Conservation (phyloP, 2,329 filamentous ascomycete genomes). For the Sporothrix sp. region DNA sequence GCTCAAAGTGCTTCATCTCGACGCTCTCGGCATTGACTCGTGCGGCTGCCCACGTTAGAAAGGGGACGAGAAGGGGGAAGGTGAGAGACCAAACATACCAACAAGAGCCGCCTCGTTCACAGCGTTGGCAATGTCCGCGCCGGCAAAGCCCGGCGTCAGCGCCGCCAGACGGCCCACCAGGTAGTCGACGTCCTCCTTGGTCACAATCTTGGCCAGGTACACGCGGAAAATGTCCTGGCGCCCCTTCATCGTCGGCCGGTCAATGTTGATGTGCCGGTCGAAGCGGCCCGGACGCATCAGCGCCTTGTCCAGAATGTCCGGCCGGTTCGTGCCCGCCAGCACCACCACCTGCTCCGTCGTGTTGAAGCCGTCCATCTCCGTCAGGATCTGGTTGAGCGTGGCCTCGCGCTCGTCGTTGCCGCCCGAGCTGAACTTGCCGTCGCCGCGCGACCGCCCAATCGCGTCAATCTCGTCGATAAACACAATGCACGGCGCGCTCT, state of each 20-base stretch:
- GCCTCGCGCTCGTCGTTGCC: constrained; percentile 96
- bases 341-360: constrained; percentile 94
- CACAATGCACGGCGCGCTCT: constrained; percentile 96
- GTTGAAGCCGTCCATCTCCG: constrained; percentile 99
- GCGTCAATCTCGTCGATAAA: constrained; percentile 99
- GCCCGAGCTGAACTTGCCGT: constrained; percentile 61
- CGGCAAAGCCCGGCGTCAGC: constrained; percentile 90
- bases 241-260: constrained; percentile 92
- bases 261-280: constrained; percentile 91
- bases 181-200: constrained; percentile 78
- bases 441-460: constrained; percentile 81
- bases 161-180: constrained; percentile 82
- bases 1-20: constrained; percentile 85
- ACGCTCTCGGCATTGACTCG: constrained; percentile 72
- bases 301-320: constrained; percentile 89
- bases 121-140: constrained; percentile 96
- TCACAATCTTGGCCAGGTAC: constrained; percentile 89
- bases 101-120: constrained; percentile 96
- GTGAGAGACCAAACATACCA: constrained; percentile 47
- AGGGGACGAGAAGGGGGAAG: not conserved
- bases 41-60: constrained; percentile 54
- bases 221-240: constrained; percentile 94
- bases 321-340: constrained; percentile 89
- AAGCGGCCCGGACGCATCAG: constrained; percentile 95
- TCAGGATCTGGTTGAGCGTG: constrained; percentile 95